Conservation (phyloP, 768 basidiomycete species). For the Cubamyces lactineus region DNA sequence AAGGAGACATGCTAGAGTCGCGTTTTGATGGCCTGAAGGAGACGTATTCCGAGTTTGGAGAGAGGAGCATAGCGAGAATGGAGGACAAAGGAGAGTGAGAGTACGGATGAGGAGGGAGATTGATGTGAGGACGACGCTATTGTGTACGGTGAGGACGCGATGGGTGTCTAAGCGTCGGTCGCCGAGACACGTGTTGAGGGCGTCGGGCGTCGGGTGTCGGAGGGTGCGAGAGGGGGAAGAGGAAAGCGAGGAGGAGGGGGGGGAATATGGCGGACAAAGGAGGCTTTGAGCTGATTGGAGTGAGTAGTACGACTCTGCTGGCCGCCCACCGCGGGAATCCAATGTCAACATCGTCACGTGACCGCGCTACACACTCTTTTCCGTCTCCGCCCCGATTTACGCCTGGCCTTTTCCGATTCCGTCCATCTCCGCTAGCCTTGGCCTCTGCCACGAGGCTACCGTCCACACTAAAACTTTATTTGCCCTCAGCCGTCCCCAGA, state of each 20-base stretch:
- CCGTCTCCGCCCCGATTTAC: not conserved
- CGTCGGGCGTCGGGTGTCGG: not conserved
- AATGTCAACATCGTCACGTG: slow-evolving; percentile 26
- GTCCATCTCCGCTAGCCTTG: not conserved
- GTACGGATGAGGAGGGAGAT: slow-evolving; percentile 4
- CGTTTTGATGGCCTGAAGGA: slow-evolving; percentile 38
- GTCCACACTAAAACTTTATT: not conserved
- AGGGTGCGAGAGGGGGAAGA: slow-evolving; percentile 1
- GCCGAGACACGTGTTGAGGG: slow-evolving; percentile 1
- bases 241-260: slow-evolving; percentile 1
- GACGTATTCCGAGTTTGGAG: slow-evolving; percentile 41
- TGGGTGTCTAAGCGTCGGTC: not conserved
- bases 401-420: not conserved
- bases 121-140: not conserved
- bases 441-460: slow-evolving; percentile 1
- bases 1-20: slow-evolving; percentile 39
- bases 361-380: slow-evolving; percentile 12
- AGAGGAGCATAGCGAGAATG: slow-evolving; percentile 32
- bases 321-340: slow-evolving; percentile 5
- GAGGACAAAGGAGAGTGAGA: slow-evolving; percentile 33
- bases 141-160: not conserved
- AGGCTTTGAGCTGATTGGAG: not conserved
- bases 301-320: slow-evolving; percentile 5
- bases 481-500: too few relatives aligned
- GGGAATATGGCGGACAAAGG: not conserved